Base-by-base conservation (phyloP, 2,329 filamentous ascomycete genomes). In the Ophiobolus disseminans region DNA sequence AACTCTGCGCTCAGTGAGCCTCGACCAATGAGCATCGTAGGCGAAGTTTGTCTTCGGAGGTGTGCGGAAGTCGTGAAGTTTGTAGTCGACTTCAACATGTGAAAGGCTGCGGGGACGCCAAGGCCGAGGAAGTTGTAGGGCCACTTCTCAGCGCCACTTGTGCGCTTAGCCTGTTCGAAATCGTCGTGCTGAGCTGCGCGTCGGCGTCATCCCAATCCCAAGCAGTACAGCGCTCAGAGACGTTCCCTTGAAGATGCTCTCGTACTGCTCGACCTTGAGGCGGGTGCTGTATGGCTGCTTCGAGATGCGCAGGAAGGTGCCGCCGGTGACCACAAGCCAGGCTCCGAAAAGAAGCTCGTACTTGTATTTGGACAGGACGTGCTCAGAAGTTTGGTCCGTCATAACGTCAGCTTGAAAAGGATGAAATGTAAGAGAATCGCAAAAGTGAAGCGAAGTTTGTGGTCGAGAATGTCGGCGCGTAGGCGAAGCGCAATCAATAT, bases 231-330 rank as follows among this genome's bases (percentile, higher is more conserved):
- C 62, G 26, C 63, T 58, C 9, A 72, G 51, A 0, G 64, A 66
- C 2, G 69, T 72, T 17, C 67, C 67, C 35, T 73, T 72, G 62
- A 72, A 70, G 21, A 70, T 69, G 45, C 67, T 70, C 49, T 73
- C 70, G 50, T 73, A 73, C 50, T 73, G 68, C 45, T 69, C 69
- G 8, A 62, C 57, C 49, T 72, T 73, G 19, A 73, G 56, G 11
- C 66, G 54, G 8, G 55, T 49, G 42, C 60, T 63, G 54, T 70
- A 73, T 4, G 67, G 70, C 53, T 72, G 69, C 9, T 66, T 63
- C 22, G 55, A 58, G 35, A 73, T 68, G 36, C 69, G 67, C 22
- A 66, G 50, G 25, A 73, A 73, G 6, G 66, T 69, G 30, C 58
- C 55, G 11, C 65, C 65, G 1, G 71, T 74, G 14, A 66, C 60